Conservation (phyloP, 768 basidiomycete species). For the Rhodotorula sphaerocarpa region DNA sequence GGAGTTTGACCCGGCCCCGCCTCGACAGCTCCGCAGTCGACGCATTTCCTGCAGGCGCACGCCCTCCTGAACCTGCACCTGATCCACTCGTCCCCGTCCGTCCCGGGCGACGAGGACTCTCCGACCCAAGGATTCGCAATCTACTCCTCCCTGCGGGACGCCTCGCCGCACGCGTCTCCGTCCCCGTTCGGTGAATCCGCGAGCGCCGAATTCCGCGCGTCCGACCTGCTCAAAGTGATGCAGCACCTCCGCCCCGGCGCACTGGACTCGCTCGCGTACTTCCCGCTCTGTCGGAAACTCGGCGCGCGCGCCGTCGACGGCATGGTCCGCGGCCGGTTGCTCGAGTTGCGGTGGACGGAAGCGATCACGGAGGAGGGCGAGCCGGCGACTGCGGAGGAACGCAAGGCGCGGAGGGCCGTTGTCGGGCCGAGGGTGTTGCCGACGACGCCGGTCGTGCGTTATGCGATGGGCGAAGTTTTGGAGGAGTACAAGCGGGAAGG, state of each 20-base stretch:
- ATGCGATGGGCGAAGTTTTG: constrained; percentile 74
- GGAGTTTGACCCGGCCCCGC: background rate
- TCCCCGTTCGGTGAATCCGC: constrained; percentile 44
- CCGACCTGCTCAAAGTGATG: constrained; percentile 75
- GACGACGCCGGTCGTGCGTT: constrained; percentile 70
- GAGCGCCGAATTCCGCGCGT: constrained; percentile 62
- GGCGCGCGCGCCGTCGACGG: constrained; percentile 75
- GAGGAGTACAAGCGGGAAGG: constrained; percentile 60
- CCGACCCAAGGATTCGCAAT: constrained; percentile 43
- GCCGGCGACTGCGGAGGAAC: constrained; percentile 39
- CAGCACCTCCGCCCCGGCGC: constrained; percentile 58
- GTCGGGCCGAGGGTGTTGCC: constrained; percentile 70
- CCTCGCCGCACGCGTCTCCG: constrained; percentile 3
- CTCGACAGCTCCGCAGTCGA: constrained; percentile 66
- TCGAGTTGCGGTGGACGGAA: constrained; percentile 44
- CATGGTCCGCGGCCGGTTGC: constrained; percentile 67
- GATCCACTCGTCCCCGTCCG: constrained; percentile 65
- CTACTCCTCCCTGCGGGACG: constrained; percentile 43
- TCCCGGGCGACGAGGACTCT: constrained; percentile 40
- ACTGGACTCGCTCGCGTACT: constrained; percentile 60
- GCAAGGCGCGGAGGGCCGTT: constrained; percentile 49
- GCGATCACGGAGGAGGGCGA: constrained; percentile 51
- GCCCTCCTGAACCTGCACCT: constrained; percentile 75
- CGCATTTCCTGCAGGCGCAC: constrained; percentile 78
- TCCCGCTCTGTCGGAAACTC: constrained; percentile 71